Conservation (phyloP, 495 filamentous ascomycete genomes). For the Hypoxylon cercidicola region DNA sequence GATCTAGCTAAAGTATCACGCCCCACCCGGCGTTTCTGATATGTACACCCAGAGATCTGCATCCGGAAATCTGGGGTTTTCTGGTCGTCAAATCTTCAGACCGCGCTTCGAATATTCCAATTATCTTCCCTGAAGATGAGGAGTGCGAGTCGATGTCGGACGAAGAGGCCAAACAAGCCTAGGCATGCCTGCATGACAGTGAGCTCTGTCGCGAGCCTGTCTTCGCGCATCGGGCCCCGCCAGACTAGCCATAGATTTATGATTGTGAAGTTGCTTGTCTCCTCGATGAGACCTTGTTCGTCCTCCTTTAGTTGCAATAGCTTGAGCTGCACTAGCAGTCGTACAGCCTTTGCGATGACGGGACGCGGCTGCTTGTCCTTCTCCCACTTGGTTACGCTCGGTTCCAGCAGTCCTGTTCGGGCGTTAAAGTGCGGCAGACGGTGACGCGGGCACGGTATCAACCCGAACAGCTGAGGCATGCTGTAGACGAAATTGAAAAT, state of each 20-base stretch:
- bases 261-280: conserved; percentile 91
- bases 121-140: conserved; percentile 91
- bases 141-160: conserved; percentile 84
- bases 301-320: conserved; percentile 73
- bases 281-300: conserved; percentile 73
- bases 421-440: conserved; percentile 88
- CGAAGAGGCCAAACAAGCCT: conserved; percentile 83
- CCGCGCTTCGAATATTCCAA: conserved; percentile 50
- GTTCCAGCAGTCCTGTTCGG: conserved; percentile 82
- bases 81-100: conserved; percentile 25
- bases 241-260: conserved; percentile 96
- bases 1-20: background rate
- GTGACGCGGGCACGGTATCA: conserved; percentile 93
- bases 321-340: conserved; percentile 69
- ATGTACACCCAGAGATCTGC: conserved; percentile 35
- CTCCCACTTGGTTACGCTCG: conserved; percentile 82
- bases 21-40: conserved; percentile 21
- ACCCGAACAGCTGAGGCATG: conserved; percentile 84
- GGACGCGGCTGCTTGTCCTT: conserved; percentile 70
- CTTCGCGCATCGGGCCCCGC: conserved; percentile 91
- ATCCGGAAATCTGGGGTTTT: conserved; percentile 19
- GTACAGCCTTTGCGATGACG: conserved; percentile 68
- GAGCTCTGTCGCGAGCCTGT: conserved; percentile 80
- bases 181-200: conserved; percentile 75
- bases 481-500: conserved; percentile 97